Percentiles rank a stretch among this genome's conserved stretches.
phyloP scores from a whole-genome alignment of 2,329 filamentous ascomycete species.

The Sporothrix inflata region DNA sequence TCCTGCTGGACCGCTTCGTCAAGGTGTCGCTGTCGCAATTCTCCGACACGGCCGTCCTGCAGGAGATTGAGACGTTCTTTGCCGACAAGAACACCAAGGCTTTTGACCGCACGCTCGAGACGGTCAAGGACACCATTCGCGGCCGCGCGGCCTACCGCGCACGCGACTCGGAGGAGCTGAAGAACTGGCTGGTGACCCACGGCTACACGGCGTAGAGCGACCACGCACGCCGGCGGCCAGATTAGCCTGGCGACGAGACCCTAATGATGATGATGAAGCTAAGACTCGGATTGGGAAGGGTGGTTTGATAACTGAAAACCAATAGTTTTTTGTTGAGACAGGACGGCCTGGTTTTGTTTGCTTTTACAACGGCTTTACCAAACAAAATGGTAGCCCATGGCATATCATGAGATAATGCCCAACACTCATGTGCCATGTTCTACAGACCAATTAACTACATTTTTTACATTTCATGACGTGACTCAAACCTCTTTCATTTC shows the following conservation, averaged over 20 bases:
- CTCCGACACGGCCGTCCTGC: conserved; percentile 67
- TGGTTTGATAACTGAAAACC: background rate
- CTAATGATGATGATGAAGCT: background rate
- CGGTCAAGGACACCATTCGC: conserved; percentile 82
- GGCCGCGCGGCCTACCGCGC: conserved; percentile 81
- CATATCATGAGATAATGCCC: background rate
- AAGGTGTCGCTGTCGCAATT: conserved; percentile 78
- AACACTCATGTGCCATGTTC: background rate
- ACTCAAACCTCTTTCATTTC: too few species aligned
- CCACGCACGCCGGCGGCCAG: background rate
- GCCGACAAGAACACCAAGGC: conserved; percentile 79
- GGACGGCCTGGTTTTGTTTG: background rate
- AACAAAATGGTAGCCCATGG: background rate
- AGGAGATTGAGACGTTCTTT: conserved; percentile 86
- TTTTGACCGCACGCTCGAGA: conserved; percentile 83
- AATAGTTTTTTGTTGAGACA: background rate
- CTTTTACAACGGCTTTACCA: background rate
- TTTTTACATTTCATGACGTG: background rate
- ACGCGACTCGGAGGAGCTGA: conserved; percentile 71
- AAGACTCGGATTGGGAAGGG: background rate
- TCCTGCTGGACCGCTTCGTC: conserved; percentile 88
- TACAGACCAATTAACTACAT: background rate
- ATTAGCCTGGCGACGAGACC: background rate
- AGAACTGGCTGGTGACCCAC: conserved; percentile 53
- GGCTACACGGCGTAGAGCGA: conserved; percentile 27